phyloP scores from a whole-genome alignment of 1,139 yeast genomes.

The Pneumocystis murina region DNA sequence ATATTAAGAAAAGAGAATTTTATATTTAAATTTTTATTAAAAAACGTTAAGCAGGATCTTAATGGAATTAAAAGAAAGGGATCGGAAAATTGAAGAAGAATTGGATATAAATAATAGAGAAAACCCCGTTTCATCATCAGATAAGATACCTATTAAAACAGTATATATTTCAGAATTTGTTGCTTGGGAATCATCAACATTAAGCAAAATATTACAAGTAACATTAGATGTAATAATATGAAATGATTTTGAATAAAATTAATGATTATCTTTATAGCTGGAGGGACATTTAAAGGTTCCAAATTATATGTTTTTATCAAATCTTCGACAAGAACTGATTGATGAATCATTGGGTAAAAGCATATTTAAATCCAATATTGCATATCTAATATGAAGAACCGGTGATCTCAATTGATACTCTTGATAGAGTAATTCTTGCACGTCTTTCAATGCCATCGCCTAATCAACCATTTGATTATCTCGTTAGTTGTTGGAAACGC shows the following conservation, averaged over 20 bases:
- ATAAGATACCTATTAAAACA: not conserved
- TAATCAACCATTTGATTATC: conserved; percentile 14
- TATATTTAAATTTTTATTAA: too few species aligned
- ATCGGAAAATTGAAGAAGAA: too few species aligned
- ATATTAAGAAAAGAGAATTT: too few species aligned
- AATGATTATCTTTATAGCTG: not conserved
- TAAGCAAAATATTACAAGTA: not conserved
- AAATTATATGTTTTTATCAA: not conserved
- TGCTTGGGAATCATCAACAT: not conserved
- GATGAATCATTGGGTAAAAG: not conserved
- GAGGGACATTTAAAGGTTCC: not conserved
- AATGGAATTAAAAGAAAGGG: too few species aligned
- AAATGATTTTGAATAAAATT: not conserved
- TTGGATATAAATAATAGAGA: not conserved
- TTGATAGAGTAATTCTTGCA: conserved; percentile 21
- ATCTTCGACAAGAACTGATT: not conserved
- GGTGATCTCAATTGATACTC: conserved; percentile 14
- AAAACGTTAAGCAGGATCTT: too few species aligned
- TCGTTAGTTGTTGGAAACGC: conserved; percentile 12
- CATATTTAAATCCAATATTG: not conserved
- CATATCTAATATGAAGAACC: conserved; percentile 2
- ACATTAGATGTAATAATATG: not conserved
- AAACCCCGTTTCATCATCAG: not conserved
- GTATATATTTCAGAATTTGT: not conserved
- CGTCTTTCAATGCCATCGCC: conserved; percentile 18